Evolutionary conservation across 768 basidiomycete genomes (phyloP).

Genomic region (Atractiella rhizophila): DNA sequence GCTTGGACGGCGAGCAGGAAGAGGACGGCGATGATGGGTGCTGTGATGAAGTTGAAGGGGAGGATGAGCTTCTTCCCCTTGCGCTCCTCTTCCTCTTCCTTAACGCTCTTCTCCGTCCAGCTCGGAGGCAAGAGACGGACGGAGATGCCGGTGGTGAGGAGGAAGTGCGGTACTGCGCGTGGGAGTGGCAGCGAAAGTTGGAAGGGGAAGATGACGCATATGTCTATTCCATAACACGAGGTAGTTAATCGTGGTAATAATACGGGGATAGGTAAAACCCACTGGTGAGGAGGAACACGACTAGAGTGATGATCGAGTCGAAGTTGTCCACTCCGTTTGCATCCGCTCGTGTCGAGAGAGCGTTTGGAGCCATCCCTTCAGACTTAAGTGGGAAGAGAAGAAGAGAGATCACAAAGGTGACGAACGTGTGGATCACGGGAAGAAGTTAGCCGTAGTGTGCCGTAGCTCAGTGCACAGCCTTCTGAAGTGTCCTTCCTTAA

Average conservation of each 20-base stretch:
- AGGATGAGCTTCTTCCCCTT: conserved; percentile 5
- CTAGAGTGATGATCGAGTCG: conserved; percentile 8
- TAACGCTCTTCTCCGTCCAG: no score
- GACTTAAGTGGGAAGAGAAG: no score
- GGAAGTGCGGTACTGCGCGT: not conserved
- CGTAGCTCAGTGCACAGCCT: no score
- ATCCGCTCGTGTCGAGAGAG: no score
- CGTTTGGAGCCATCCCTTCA: no score
- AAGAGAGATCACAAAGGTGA: no score
- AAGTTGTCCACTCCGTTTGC: no score
- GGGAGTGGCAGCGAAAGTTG: not conserved
- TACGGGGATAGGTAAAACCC: not conserved
- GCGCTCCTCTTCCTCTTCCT: not conserved
- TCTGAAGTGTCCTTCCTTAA: no score
- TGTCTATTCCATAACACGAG: not conserved
- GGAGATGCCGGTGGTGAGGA: conserved; percentile 9
- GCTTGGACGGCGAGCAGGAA: conserved; percentile 23
- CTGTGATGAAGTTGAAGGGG: conserved; percentile 19
- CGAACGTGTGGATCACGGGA: no score
- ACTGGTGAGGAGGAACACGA: conserved; percentile 13
- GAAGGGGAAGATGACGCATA: conserved; percentile 8
- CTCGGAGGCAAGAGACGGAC: not conserved
- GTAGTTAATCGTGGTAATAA: not conserved
- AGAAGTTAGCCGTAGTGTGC: no score
- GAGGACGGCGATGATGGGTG: conserved; percentile 25